phyloP scores from a whole-genome alignment of 306 rosid genomes.

The Leucaena leucocephala region DNA sequence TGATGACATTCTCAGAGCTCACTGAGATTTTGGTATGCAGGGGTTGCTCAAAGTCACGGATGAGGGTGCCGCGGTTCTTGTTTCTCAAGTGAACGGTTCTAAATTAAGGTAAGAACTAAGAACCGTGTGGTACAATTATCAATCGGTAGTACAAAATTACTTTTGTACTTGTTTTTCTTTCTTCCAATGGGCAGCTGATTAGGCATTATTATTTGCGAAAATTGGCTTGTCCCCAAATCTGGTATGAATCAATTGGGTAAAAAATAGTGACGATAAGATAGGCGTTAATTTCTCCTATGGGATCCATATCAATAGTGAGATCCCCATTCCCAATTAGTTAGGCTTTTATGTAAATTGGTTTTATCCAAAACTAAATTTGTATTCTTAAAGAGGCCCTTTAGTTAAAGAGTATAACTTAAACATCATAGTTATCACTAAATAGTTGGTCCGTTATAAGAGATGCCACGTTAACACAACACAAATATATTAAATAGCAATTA shows the following conservation, averaged over 20 bases:
- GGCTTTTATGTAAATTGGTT: background rate
- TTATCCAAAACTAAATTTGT: background rate
- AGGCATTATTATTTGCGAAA: background rate
- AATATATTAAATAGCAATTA: too few relatives aligned
- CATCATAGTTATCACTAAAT: background rate
- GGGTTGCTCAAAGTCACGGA: slow-evolving; percentile 51
- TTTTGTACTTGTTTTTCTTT: background rate
- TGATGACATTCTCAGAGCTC: background rate
- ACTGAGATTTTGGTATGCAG: slow-evolving; percentile 5
- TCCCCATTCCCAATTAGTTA: background rate
- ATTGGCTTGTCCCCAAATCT: background rate
- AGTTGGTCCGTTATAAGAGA: too few relatives aligned
- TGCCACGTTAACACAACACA: too few relatives aligned
- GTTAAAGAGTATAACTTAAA: background rate
- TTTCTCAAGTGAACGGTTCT: slow-evolving; percentile 27
- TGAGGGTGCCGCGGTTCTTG: slow-evolving; percentile 41
- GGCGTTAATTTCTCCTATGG: background rate
- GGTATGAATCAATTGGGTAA: background rate
- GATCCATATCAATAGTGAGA: background rate
- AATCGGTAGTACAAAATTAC: background rate
- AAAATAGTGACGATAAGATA: background rate
- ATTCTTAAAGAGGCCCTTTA: background rate
- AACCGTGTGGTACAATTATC: background rate
- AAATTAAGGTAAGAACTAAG: slow-evolving; percentile 39
- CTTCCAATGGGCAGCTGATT: background rate